Evolutionary conservation across 441 rosid species (phyloP).

Genomic region (Metrosideros polymorpha): DNA sequence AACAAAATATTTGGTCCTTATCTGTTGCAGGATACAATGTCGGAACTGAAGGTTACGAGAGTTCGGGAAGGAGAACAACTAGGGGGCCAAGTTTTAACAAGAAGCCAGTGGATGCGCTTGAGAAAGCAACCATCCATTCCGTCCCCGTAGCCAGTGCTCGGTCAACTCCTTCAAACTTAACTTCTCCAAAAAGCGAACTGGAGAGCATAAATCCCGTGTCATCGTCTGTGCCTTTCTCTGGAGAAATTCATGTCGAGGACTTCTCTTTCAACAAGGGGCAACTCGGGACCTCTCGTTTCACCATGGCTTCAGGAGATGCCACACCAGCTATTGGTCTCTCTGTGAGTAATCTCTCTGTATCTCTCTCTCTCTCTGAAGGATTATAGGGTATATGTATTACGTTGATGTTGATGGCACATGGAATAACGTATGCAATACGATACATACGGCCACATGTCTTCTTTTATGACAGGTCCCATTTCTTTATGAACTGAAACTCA

Average conservation of each 20-base stretch:
- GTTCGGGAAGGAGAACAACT: background rate
- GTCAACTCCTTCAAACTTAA: background rate
- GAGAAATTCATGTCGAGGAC: background rate
- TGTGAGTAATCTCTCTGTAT: background rate
- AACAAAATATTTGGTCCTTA: background rate
- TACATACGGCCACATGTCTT: background rate
- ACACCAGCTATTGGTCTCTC: constrained; percentile 2
- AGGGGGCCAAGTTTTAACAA: background rate
- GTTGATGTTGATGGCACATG: background rate
- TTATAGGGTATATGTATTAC: background rate
- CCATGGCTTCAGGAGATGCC: background rate
- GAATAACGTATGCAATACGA: background rate
- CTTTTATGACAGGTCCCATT: background rate
- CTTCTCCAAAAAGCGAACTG: background rate
- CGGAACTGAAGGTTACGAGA: background rate
- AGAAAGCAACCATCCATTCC: background rate
- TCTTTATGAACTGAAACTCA: background rate
- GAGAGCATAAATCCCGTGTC: background rate
- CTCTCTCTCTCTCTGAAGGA: background rate
- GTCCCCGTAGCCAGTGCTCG: background rate
- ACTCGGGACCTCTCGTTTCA: background rate
- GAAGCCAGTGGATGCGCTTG: background rate
- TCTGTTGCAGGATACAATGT: background rate
- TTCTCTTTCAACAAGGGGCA: constrained; percentile 5
- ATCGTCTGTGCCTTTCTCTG: background rate